Conservation (phyloP, 768 basidiomycete species). For the Boletus tylopilopsis region DNA sequence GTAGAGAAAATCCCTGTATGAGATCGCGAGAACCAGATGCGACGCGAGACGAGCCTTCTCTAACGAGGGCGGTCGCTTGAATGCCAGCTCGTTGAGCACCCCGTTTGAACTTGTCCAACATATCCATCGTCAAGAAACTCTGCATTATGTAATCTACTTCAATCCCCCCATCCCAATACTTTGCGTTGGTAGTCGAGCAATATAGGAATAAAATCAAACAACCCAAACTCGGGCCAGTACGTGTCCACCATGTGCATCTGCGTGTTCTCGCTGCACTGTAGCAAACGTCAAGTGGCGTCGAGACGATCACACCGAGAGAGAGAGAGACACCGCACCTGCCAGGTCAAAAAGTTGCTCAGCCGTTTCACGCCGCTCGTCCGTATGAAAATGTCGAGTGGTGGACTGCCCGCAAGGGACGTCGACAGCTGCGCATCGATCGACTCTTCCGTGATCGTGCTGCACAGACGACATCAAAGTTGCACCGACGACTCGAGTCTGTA, state of each 20-base stretch:
- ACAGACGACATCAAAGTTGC: background rate
- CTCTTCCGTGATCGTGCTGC: slow-evolving; percentile 57
- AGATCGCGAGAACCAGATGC: slow-evolving; percentile 75
- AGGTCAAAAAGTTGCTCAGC: slow-evolving; percentile 73
- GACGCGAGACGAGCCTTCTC: slow-evolving; percentile 61
- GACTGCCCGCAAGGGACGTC: slow-evolving; percentile 61
- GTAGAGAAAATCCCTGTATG: slow-evolving; percentile 81
- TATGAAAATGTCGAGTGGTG: slow-evolving; percentile 85
- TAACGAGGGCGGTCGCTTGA: slow-evolving; percentile 75
- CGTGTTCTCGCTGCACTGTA: slow-evolving; percentile 74
- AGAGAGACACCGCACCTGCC: slow-evolving; percentile 66
- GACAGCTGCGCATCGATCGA: slow-evolving; percentile 66
- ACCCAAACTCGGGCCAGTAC: slow-evolving; percentile 93
- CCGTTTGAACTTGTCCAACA: slow-evolving; percentile 76
- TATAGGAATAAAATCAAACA: slow-evolving; percentile 83
- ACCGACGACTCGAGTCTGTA: background rate
- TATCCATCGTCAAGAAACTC: slow-evolving; percentile 38
- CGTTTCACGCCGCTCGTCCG: slow-evolving; percentile 83
- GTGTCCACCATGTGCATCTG: slow-evolving; percentile 82
- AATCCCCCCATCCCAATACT: slow-evolving; percentile 49
- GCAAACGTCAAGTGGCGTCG: background rate
- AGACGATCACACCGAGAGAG: no score
- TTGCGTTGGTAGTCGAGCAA: slow-evolving; percentile 86
- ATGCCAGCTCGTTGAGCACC: slow-evolving; percentile 80
- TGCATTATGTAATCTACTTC: slow-evolving; percentile 14